Base-by-base conservation (phyloP, 345 rosid genomes). In the Luvunga scandens region DNA sequence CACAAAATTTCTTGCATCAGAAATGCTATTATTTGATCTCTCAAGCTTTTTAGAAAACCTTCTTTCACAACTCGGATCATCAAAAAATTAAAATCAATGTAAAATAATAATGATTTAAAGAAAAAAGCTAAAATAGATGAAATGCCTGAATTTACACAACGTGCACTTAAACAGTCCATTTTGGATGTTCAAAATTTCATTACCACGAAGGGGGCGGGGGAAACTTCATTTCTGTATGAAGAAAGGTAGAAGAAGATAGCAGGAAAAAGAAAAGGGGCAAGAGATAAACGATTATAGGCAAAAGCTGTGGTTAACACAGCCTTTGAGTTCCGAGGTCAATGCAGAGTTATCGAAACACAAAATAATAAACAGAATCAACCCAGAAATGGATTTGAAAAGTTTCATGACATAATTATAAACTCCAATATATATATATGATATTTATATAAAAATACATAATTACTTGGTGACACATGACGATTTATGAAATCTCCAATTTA, bases 261-360 rank as follows among this genome's bases (percentile, higher is more conserved):
- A 5, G 69, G 45, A 22, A 42, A 42, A 42, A 3, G 50, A 7
- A 9, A 30, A 60, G 10, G 36, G 22, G 22, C 53, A 30, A 55
- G 24, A 21, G 38, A 9, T 21, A 75, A 19, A 56, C 34, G 6
- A 25, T n/a, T 34, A 73, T 64, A 72, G 63, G 76, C 48, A 69
- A 68, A 45, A 77, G 75, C 75, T 55, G 78, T 55, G 76, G 71
- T 72, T 38, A 67, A 6, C 19, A n/a, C 78, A 66, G 75, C 64
- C 68, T 80, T 80, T 61, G 48, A 69, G 79, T 33, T 69, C 69
- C 79, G 48, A 83, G 70, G 85, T 80, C 81, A 80, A 79, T 75
- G 74, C 76, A 61, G 2, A 45, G 25, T 48, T 57, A 66, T 27
- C 34, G 72, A 64, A 75, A 66, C n/a, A 16, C 9, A n/a, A 7